Evolutionary conservation across 208 protist species (phyloP), one percentile per base, ranked within the genome.

Genomic region (Acanthamoeba sp.): DNA sequence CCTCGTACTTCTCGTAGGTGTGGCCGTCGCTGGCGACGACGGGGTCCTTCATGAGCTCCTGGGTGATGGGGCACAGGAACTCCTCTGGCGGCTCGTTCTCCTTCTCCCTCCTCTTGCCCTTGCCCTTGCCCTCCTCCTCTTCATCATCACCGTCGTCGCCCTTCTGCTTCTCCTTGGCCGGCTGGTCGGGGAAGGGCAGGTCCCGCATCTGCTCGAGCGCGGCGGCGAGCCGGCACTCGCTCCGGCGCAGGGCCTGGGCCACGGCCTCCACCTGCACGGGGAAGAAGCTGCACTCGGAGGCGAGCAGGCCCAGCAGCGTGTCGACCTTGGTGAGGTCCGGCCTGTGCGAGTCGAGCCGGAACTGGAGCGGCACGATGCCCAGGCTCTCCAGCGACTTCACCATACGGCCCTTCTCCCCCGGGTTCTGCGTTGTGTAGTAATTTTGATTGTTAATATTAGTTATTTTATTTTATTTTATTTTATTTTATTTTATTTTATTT

Each of bases 1-100:
- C n/a, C n/a, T n/a, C 85, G 48, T 50, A 52, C 42, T n/a, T 78
- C 62, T 94, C 90, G 66, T 94, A 94, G 59, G 50, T 85, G 59
- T 94, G 90, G 71, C 90, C 90, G 27, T 94, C 90, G 69, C 36
- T 48, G 24, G 90, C 90, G 12, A 94, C 90, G 90, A 94, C 90
- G 38, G 90, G 90, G 29, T 94, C 90, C 14, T 38, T 34, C 90
- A 94, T 94, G 24, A 94, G 36, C 42, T 94, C 90, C n/a, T 94
- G 50, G 18, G 87, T 92, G 87, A 92, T 92, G n/a, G 87, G 87
- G 87, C 87, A 92, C 27, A 48, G 20, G 45, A 76, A 92, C 38
- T 92, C 87, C 38, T 92, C 87, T n/a, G 87, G 87, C 18, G 64
- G 40, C 38, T 76, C 87, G 34, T 92, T 40, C 36, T 66, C 36